These are phyloP conservation scores for Lyophyllum atratum DNA, from an alignment of 768 basidiomycete species.

Conservation along the genomic window DNA sequence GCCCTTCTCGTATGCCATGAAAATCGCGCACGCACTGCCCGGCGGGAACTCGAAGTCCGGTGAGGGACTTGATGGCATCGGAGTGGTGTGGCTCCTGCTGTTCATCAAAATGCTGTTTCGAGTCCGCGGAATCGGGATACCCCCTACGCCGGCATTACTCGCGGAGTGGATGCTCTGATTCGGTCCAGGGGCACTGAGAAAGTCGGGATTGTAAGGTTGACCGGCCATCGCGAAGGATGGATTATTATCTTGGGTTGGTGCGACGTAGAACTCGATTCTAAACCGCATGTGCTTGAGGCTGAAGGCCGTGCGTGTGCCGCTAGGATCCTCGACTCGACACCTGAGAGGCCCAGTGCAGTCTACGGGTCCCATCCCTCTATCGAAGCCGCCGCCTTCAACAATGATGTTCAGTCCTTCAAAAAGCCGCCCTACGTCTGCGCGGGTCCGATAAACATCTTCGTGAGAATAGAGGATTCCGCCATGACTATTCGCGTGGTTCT, in stretches of 20 bases:
- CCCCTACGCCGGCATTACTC: neutral
- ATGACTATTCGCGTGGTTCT: slow-evolving; percentile 48
- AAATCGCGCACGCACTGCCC: slow-evolving; percentile 60
- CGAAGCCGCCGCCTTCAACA: slow-evolving; percentile 37
- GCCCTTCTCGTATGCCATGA: slow-evolving; percentile 88
- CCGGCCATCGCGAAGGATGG: neutral
- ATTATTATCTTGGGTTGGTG: slow-evolving; percentile 20
- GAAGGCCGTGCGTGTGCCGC: slow-evolving; percentile 37
- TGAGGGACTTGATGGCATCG: slow-evolving; percentile 16
- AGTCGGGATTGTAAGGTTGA: slow-evolving; percentile 7
- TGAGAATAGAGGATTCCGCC: slow-evolving; percentile 53
- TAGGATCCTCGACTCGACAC: slow-evolving; percentile 56
- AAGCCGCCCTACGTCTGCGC: slow-evolving; percentile 62
- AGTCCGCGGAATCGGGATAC: slow-evolving; percentile 21
- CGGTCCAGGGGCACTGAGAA: slow-evolving; percentile 13
- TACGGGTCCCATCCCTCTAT: slow-evolving; percentile 24
- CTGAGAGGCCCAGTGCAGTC: slow-evolving; percentile 32
- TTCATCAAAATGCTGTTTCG: slow-evolving; percentile 26
- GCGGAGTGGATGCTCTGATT: slow-evolving; percentile 10
- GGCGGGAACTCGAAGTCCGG: slow-evolving; percentile 29
- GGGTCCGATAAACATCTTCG: slow-evolving; percentile 59
- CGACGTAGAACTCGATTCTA: slow-evolving; percentile 70
- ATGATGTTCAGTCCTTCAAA: slow-evolving; percentile 66
- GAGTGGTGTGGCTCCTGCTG: slow-evolving; percentile 12
- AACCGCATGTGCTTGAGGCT: slow-evolving; percentile 79